A percentile compares a stretch with the other conserved stretches of the same genome.
These are phyloP conservation scores for Colletotrichum filicis DNA, from an alignment of 2,329 filamentous ascomycete genomes.

Conservation along the genomic window DNA sequence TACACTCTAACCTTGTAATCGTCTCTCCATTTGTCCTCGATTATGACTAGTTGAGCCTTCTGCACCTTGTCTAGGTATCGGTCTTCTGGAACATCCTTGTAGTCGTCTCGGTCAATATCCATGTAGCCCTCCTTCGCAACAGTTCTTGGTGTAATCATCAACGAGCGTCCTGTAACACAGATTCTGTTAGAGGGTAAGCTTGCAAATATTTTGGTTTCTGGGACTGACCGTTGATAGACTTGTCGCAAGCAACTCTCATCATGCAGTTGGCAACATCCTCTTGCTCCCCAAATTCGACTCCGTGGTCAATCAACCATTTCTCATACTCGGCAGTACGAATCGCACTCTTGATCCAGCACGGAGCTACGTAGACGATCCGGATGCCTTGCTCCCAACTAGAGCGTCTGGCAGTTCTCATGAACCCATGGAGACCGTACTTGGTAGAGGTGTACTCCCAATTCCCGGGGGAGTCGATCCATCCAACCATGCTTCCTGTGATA, in stretches of 20 bases:
- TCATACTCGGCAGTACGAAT: slow-evolving; percentile 43
- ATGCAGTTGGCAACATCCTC: slow-evolving; percentile 46
- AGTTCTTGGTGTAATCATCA: slow-evolving; percentile 52
- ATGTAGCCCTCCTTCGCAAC: slow-evolving; percentile 52
- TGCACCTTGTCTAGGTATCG: slow-evolving; percentile 51
- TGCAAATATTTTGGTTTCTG: background rate
- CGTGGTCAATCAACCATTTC: slow-evolving; percentile 43
- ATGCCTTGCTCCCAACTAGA: slow-evolving; percentile 54
- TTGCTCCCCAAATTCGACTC: slow-evolving; percentile 52
- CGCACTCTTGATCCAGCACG: slow-evolving; percentile 52
- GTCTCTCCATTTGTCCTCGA: slow-evolving; percentile 52
- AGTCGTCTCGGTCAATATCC: slow-evolving; percentile 52
- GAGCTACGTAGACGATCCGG: slow-evolving; percentile 58
- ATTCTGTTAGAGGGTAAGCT: background rate
- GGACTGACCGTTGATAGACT: slow-evolving; percentile 34
- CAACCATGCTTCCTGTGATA: slow-evolving; percentile 59
- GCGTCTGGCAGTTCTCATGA: slow-evolving; percentile 53
- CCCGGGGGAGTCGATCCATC: slow-evolving; percentile 57
- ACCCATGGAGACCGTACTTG: slow-evolving; percentile 55
- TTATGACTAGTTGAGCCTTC: slow-evolving; percentile 51
- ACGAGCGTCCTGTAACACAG: slow-evolving; percentile 39
- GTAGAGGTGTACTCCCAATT: slow-evolving; percentile 54
- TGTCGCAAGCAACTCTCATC: slow-evolving; percentile 46
- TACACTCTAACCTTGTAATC: background rate
- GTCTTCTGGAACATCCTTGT: slow-evolving; percentile 44